Percentiles rank a stretch among this genome's conserved stretches.
Evolutionary conservation across 176 grass and related monocot genomes (phyloP).

Genomic region (Triticum timopheevii): DNA sequence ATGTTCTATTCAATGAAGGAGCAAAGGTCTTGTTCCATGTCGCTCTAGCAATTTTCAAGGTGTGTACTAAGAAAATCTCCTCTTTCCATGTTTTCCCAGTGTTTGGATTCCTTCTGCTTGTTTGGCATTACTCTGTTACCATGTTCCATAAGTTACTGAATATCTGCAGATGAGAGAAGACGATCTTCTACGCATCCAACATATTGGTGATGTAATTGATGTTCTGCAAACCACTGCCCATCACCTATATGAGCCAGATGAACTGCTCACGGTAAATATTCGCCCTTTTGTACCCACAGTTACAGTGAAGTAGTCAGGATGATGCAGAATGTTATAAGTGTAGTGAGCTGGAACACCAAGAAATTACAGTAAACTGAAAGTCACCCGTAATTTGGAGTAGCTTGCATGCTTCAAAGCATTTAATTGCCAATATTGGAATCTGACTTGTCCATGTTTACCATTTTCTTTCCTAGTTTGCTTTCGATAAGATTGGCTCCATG

Average conservation of each 20-base stretch:
- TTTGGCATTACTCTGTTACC: background rate
- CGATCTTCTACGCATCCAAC: conserved; percentile 68
- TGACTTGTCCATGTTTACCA: background rate
- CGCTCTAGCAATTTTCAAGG: too few relatives aligned
- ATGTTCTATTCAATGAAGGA: conserved; percentile 75
- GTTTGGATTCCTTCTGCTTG: background rate
- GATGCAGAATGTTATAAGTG: background rate
- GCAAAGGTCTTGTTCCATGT: too few relatives aligned
- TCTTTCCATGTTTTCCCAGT: background rate
- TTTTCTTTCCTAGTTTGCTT: conserved; percentile 62
- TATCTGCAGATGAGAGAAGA: conserved; percentile 85
- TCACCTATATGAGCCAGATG: conserved; percentile 84
- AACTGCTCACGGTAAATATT: conserved; percentile 71
- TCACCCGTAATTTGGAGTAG: background rate
- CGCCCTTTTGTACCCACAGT: background rate
- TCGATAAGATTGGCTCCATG: conserved; percentile 96
- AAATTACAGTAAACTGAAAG: background rate
- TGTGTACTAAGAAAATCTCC: background rate
- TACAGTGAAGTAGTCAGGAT: background rate
- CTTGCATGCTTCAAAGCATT: background rate
- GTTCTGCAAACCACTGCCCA: conserved; percentile 80
- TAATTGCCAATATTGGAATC: background rate
- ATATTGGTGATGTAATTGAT: conserved; percentile 94
- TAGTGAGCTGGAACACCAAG: background rate
- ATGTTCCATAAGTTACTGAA: background rate